Base-by-base conservation (phyloP, 345 rosid species). In the Noccaea bulbosa region DNA sequence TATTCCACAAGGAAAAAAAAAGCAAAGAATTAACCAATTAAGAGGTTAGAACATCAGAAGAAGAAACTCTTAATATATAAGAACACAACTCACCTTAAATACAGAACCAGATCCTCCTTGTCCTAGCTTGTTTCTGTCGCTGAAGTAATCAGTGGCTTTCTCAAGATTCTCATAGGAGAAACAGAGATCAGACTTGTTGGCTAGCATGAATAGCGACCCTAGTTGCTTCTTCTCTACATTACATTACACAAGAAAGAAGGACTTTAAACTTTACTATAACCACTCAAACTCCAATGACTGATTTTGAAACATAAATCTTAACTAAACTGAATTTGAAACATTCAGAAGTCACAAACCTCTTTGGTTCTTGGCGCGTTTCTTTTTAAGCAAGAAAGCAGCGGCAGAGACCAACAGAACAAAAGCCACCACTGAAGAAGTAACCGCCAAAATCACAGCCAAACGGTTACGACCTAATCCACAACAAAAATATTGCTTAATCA, bases 61-160 rank as follows among this genome's bases (percentile, higher is more conserved):
- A 58, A 50, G 24, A 49, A 9, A 43, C 8, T n/a, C 14, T 61
- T 33, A 16, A 11, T n/a, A 17, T 7, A 56, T 1, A 35, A 57
- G 33, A 56, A 47, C 48, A 61, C 12, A 65, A 37, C 39, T 65
- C 70, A 86, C 97, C 70, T 86, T 93, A 80, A 79, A 93, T 64
- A 93, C 98, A 2, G 92, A 86, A 45, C 98, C 96, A 4, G 94
- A 88, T 70, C 94, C 97, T 70, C 97, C 98, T 82, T 90, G 96
- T 52, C 98, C 96, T 16, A 90, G 83, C 70, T 93, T 88, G 37
- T 81, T 90, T 33, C 87, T 84, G 46, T 52, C 67, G 73, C 79
- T 74, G 54, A 93, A 93, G 83, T 90, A 93, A 84, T 81, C 64
- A 0, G 97, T 83, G 2, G 97, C 96, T 66, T 44, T 87, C 65